Conservation (phyloP, 2,329 filamentous ascomycete genomes). For the Thelonectria discophora region DNA sequence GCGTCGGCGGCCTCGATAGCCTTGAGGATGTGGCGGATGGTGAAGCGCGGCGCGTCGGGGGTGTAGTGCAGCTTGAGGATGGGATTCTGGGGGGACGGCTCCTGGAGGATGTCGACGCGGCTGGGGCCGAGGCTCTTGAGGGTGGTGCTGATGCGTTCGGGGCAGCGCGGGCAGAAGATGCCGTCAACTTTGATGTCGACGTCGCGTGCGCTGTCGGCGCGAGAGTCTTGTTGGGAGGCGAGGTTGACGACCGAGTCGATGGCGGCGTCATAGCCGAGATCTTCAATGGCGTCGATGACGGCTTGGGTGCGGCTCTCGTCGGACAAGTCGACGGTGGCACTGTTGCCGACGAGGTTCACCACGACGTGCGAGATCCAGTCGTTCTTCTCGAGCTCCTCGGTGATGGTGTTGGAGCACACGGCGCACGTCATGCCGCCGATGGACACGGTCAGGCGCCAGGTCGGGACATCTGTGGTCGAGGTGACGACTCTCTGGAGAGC, state of each 20-base stretch:
- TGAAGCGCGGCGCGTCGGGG: slow-evolving; percentile 74
- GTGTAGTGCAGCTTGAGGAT: slow-evolving; percentile 76
- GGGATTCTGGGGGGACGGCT: slow-evolving; percentile 68
- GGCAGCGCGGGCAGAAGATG: slow-evolving; percentile 79
- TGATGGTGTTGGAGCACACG: slow-evolving; percentile 72
- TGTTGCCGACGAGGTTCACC: slow-evolving; percentile 74
- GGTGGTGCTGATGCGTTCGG: slow-evolving; percentile 63
- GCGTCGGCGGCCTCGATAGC: slow-evolving; percentile 73
- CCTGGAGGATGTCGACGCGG: slow-evolving; percentile 61
- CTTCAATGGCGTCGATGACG: slow-evolving; percentile 61
- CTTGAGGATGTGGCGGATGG: slow-evolving; percentile 76
- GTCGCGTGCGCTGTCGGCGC: slow-evolving; percentile 54
- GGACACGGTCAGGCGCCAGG: slow-evolving; percentile 63
- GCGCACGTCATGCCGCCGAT: slow-evolving; percentile 80
- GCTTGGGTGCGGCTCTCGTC: slow-evolving; percentile 45
- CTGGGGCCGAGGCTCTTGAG: slow-evolving; percentile 62
- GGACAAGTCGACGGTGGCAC: slow-evolving; percentile 67
- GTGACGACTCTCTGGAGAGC: slow-evolving; percentile 39
- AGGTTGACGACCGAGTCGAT: slow-evolving; percentile 60
- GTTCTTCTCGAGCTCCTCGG: slow-evolving; percentile 62
- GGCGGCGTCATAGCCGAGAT: slow-evolving; percentile 72
- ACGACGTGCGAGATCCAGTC: slow-evolving; percentile 66
- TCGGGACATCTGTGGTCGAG: slow-evolving; percentile 13
- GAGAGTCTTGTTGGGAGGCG: slow-evolving; percentile 51
- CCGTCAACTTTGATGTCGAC: slow-evolving; percentile 74